Evolutionary conservation across 2,329 filamentous ascomycete species (phyloP), one percentile per base, ranked within the genome.

Genomic region (Rasamsonia emersonii): DNA sequence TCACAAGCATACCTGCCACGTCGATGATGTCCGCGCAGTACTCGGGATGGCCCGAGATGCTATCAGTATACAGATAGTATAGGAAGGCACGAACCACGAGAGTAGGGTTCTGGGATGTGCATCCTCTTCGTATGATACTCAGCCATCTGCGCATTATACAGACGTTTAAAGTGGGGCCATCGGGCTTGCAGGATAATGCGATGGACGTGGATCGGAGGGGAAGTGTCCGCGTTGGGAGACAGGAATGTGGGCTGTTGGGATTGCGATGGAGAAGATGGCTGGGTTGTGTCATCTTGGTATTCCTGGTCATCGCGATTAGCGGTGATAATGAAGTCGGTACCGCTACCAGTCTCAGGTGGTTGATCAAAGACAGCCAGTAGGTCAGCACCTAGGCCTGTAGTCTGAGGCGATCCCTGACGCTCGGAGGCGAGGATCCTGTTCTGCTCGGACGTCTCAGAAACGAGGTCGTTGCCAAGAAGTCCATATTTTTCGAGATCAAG

Each of bases 71-170:
- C 1, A 98, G 74, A 52, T 95, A 98, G 61, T 91, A 89, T 17
- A 98, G 70, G 53, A 98, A 98, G 1, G 89, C 86, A 45, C 85
- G 86, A 28, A 98, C 91, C 0, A 94, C 86, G n/a, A 1, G 79
- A 80, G 58, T 95, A 96, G 1, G 89, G 88, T 51, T 98, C 93
- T 0, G 91, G 89, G 26, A 98, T 94, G 60, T 98, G 89, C 82
- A 98, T 91, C 58, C 84, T 86, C 51, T 91, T 91, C 10, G 86
- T 91, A 54, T 98, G 91, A 50, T 93, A 98, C 56, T 98, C 91
- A 9, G 83, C 79, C 91, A 98, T 98, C 52, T 95, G 86, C 4
- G 89, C 79, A 31, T 82, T 80, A 65, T 93, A 96, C 3, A 98
- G 68, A 10, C 91, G 81, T 24, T 82, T 79, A 62, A 98, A 98